Evolutionary conservation across 768 basidiomycete species (phyloP).

Genomic region (Trametes coccinea): DNA sequence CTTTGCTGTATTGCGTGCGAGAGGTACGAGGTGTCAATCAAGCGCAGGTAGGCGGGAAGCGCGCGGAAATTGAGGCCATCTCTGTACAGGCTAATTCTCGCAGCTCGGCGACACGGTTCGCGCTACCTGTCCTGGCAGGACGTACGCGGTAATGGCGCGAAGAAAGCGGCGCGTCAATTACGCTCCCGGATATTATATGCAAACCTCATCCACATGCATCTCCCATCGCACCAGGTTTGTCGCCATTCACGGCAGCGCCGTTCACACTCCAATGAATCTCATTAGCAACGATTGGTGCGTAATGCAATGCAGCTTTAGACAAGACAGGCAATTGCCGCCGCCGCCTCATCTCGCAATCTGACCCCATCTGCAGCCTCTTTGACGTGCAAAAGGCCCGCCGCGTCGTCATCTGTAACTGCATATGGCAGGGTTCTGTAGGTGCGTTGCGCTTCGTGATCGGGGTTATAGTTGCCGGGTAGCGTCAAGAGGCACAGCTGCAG

Average conservation of each 20-base stretch:
- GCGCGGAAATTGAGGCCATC: too few relatives aligned
- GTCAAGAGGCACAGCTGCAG: not conserved
- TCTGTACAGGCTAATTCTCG: too few relatives aligned
- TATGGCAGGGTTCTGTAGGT: not conserved
- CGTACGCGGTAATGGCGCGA: not conserved
- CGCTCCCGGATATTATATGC: not conserved
- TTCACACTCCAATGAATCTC: too few relatives aligned
- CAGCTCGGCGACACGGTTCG: too few relatives aligned
- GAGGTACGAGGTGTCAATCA: too few relatives aligned
- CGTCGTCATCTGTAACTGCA: not conserved
- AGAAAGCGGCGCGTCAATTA: not conserved
- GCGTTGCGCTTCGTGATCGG: constrained; percentile 3
- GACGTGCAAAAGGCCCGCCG: not conserved
- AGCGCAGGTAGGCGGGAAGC: too few relatives aligned
- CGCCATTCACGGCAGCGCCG: too few relatives aligned
- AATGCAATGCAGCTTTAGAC: too few relatives aligned
- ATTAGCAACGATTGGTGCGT: too few relatives aligned
- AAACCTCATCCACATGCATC: too few relatives aligned
- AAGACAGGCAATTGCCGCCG: not conserved
- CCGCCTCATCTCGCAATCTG: not conserved
- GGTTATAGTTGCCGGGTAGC: not conserved
- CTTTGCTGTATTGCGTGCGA: too few relatives aligned
- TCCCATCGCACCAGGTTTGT: too few relatives aligned
- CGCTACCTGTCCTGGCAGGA: not conserved
- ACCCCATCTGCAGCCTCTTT: not conserved